Base-by-base conservation (phyloP, 2,329 filamentous ascomycete species). In the Leptographium flavum region DNA sequence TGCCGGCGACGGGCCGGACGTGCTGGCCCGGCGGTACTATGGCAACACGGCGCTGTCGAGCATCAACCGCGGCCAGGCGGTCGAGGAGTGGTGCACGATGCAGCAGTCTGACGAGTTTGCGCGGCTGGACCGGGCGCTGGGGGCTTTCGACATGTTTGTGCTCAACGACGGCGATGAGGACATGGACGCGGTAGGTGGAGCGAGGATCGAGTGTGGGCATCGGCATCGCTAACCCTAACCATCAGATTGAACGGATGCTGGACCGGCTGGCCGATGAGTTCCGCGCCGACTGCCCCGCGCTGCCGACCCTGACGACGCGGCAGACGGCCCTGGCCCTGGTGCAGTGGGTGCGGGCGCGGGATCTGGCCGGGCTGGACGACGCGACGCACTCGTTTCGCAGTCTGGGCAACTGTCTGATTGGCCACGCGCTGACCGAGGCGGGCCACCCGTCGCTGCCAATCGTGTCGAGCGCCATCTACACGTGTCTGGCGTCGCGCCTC, bases 91-190 rank as follows among this genome's bases (percentile, higher is more conserved):
- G 90, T 66, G 66, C 50, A 70, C 70, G 45, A 84, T 64, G 53
- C 58, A 63, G 51, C 46, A 51, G 59, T 45, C 51, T 63, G 4
- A 52, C 58, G 8, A 58, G 54, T 54, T 51, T 32, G 45, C 45
- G 15, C 50, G 54, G 8, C 68, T 94, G 19, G 88, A 94, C 58
- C 73, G 74, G 47, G 82, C 82, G 1, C 65, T 96, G 15, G 83
- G 80, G 19, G 83, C 82, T 14, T 94, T 93, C 59, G 92, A 96
- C 60, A 73, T 96, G 62, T 96, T 96, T 61, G 77, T 94, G 39
- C 67, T 90, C 25, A 77, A 82, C 52, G 81, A 82, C 45, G 73
- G 77, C 17, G 69, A 71, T 27, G 79, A 81, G n/a, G 87, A 93
- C 57, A 63, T 90, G 43, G 72, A 83, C 46, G 78, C 87, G 64